Percentiles rank a stretch among this genome's conserved stretches.
Evolutionary conservation across 345 rosid genomes (phyloP).

Genomic region (Brassica rapa): DNA sequence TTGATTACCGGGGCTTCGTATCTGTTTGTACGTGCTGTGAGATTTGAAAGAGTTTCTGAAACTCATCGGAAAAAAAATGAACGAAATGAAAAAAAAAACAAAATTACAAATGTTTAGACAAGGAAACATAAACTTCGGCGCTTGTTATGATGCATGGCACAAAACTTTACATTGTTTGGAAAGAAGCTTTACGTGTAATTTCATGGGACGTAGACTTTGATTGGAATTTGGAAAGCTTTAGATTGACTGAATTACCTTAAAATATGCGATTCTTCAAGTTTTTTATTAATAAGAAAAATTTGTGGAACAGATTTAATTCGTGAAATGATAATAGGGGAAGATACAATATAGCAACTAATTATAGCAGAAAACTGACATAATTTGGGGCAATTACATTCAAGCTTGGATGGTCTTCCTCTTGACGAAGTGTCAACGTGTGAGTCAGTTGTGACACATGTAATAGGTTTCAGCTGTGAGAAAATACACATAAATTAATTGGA

Average conservation of each 20-base stretch:
- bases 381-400: too few relatives aligned
- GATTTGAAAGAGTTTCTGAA: background rate
- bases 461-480: too few relatives aligned
- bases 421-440: too few relatives aligned
- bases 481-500: too few relatives aligned
- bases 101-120: background rate
- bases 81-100: background rate
- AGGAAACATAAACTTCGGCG: constrained; percentile 1
- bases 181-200: background rate
- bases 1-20: background rate
- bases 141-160: constrained; percentile 1
- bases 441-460: too few relatives aligned
- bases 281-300: background rate
- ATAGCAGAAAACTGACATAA: too few relatives aligned
- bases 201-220: background rate
- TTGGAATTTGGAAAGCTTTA: background rate
- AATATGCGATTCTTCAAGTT: background rate
- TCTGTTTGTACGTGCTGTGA: background rate
- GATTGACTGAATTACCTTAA: background rate
- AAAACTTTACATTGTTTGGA: background rate
- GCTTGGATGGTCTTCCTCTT: too few relatives aligned
- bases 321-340: too few relatives aligned
- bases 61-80: background rate
- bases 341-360: too few relatives aligned
- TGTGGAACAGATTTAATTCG: background rate